Conservation (phyloP, 768 basidiomycete species). For the Tephrocybe sp. region DNA sequence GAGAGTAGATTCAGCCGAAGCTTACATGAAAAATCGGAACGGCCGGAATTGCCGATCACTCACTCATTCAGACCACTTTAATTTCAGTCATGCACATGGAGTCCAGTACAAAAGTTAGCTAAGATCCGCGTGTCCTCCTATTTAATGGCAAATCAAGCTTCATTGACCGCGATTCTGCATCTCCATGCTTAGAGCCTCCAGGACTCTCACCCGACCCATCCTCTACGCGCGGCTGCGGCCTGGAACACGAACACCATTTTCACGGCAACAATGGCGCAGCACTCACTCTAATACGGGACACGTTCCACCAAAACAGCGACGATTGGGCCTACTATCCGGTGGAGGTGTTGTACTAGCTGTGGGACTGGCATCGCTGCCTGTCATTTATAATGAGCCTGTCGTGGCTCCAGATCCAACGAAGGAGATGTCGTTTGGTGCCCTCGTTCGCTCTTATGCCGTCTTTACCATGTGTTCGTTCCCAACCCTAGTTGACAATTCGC, state of each 20-base stretch:
- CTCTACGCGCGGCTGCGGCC: not conserved
- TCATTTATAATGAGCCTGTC: constrained; percentile 13
- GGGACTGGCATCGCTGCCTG: constrained; percentile 13
- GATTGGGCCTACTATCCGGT: constrained; percentile 7
- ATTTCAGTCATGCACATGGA: not conserved
- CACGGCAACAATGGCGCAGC: constrained; percentile 9
- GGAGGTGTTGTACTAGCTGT: constrained; percentile 13
- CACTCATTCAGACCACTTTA: not conserved
- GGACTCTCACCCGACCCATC: not conserved
- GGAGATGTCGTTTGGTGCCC: constrained; percentile 29
- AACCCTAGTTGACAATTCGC: constrained; percentile 71
- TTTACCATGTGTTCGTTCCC: constrained; percentile 82
- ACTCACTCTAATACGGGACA: constrained; percentile 4
- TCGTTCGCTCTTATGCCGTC: constrained; percentile 76
- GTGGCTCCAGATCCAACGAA: constrained; percentile 8
- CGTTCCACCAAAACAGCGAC: not conserved
- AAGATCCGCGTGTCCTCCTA: constrained; percentile 11
- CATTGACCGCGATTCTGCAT: not conserved
- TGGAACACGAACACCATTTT: not conserved
- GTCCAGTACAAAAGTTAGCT: not conserved
- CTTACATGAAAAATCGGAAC: constrained; percentile 2
- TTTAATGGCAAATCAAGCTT: not conserved
- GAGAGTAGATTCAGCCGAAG: not conserved
- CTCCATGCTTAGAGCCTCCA: constrained; percentile 10
- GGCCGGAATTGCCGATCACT: not conserved